Evolutionary conservation across 306 rosid genomes (phyloP).

Genomic region (Glycine soja): DNA sequence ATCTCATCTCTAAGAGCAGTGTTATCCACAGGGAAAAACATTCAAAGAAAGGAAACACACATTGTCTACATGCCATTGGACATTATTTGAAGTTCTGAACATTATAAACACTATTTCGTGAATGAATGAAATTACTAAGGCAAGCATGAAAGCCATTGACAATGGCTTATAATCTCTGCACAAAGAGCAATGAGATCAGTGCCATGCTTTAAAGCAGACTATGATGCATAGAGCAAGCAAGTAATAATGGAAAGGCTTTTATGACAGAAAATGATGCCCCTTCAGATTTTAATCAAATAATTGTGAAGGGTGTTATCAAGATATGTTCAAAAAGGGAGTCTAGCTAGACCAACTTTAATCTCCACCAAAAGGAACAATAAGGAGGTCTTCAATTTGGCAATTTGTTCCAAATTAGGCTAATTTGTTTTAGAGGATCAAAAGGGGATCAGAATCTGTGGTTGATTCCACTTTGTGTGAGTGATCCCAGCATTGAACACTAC

Average conservation of each 20-base stretch:
- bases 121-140: background rate
- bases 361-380: slow-evolving; percentile 43
- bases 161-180: background rate
- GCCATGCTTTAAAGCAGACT: slow-evolving; percentile 33
- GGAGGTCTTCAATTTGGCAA: slow-evolving; percentile 37
- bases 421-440: background rate
- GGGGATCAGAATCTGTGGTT: slow-evolving; percentile 8
- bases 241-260: slow-evolving; percentile 49
- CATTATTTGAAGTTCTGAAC: slow-evolving; percentile 1
- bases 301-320: slow-evolving; percentile 45
- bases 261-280: slow-evolving; percentile 45
- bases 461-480: slow-evolving; percentile 41
- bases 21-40: slow-evolving; percentile 24
- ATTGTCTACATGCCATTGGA: slow-evolving; percentile 5
- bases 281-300: slow-evolving; percentile 38
- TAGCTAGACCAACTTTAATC: slow-evolving; percentile 45
- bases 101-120: background rate
- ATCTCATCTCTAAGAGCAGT: slow-evolving; percentile 13
- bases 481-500: slow-evolving; percentile 44
- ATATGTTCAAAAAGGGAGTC: slow-evolving; percentile 43
- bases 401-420: slow-evolving; percentile 14
- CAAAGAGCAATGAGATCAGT: background rate
- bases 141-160: background rate
- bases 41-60: slow-evolving; percentile 19
- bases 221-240: slow-evolving; percentile 25